Conservation (phyloP, 192 early-diverging fungal species). For the Entomortierella beljakovae region DNA sequence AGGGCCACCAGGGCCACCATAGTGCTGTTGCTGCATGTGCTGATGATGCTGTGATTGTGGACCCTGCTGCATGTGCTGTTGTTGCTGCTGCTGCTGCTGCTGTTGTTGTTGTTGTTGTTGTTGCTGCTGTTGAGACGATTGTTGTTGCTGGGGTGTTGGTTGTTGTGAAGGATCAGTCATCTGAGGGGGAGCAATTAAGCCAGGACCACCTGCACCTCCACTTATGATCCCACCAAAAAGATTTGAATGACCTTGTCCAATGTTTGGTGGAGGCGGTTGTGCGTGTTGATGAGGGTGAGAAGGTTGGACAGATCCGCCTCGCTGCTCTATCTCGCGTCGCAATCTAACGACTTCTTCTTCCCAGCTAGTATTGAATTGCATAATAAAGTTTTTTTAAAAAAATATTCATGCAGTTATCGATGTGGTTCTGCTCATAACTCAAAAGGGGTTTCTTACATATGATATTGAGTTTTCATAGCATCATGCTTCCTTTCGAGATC, state of each 20-base stretch:
- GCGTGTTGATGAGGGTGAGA: slow-evolving; percentile 59
- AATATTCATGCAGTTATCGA: not conserved
- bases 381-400: not conserved
- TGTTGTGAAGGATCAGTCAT: slow-evolving; percentile 59
- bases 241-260: slow-evolving; percentile 71
- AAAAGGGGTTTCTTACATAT: slow-evolving; percentile 14
- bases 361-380: slow-evolving; percentile 46
- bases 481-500: slow-evolving; percentile 90
- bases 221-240: slow-evolving; percentile 67
- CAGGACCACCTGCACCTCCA: slow-evolving; percentile 57
- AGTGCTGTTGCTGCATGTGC: slow-evolving; percentile 37
- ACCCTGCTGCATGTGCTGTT: slow-evolving; percentile 28
- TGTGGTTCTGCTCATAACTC: too few relatives aligned
- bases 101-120: slow-evolving; percentile 21
- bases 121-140: slow-evolving; percentile 27
- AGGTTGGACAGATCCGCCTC: slow-evolving; percentile 65
- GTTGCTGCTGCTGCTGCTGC: slow-evolving; percentile 44
- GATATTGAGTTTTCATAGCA: slow-evolving; percentile 81
- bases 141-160: slow-evolving; percentile 22
- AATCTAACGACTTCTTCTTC: slow-evolving; percentile 90
- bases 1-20: slow-evolving; percentile 32
- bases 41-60: slow-evolving; percentile 41
- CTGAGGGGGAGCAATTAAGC: slow-evolving; percentile 61
- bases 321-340: slow-evolving; percentile 85
- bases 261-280: slow-evolving; percentile 71